Evolutionary conservation across 2,329 filamentous ascomycete genomes (phyloP), one percentile per base, ranked within the genome.

Genomic region (Tympanopsis confertula): DNA sequence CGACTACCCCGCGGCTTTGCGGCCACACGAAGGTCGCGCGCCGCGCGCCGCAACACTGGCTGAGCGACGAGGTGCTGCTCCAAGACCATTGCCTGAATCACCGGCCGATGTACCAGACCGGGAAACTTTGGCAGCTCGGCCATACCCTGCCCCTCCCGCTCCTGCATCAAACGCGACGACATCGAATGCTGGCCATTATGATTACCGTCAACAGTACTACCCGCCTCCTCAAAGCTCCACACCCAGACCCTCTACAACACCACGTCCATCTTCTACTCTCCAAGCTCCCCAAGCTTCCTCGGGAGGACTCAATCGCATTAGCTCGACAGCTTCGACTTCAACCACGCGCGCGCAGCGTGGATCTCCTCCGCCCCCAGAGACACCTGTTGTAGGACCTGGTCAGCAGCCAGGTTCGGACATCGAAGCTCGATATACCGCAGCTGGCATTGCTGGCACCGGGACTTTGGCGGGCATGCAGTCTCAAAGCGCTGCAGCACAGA

Each of bases 341-440:
- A 20, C 19, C 39, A 33, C 41, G 54, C 41, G 49, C 38, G 52
- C 48, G 37, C 49, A 33, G 15, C 12, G 30, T 10, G 30, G 30
- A 10, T 33, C 30, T 13, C 30, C 49, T 32, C 44, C 42, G 12
- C 44, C 45, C 17, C 44, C 52, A 15, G 53, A 56, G 22, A 58
- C 48, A 22, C 53, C 61, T 35, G 55, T 54, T 32, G 61, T 62
- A 51, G 56, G 61, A n/a, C 51, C 51, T 19, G 65, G 69, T 20
- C 71, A 89, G 43, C 72, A 82, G 20, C 83, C 82, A 29, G 84
- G 82, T 1, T 78, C 75, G 14, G 86, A 85, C 39, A 94, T 95
- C 48, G 88, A 94, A 56, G 85, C 86, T 37, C 77, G 87, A 39
- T 95, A 93, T 68, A 88, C 88, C 3, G 86, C 87, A 3, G 83